Evolutionary conservation across 139 green algal genomes (phyloP).

Genomic region (Protoeuglena noctilucae): DNA sequence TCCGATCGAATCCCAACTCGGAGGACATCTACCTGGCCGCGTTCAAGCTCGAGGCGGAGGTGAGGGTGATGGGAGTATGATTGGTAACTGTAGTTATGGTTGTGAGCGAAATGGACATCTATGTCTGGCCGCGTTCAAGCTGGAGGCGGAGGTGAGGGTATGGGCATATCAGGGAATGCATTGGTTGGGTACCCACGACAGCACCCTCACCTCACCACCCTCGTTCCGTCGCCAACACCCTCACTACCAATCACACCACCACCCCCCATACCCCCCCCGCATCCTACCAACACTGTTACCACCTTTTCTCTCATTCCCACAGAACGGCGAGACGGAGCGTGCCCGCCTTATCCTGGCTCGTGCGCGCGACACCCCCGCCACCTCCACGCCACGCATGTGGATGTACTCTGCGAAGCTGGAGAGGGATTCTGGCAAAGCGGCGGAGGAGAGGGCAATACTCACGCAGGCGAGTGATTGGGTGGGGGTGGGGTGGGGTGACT

Average conservation of each 20-base stretch:
- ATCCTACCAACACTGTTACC: no score
- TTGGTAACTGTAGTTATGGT: background rate
- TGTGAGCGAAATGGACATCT: no score
- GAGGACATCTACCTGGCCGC: constrained; percentile 94
- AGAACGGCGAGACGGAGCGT: constrained; percentile 4
- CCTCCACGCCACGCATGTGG: constrained; percentile 72
- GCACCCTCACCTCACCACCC: no score
- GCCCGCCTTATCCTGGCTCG: constrained; percentile 32
- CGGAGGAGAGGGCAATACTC: constrained; percentile 11
- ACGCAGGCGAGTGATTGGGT: background rate
- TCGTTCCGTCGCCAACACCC: no score
- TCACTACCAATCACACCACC: no score
- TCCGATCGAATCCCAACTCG: constrained; percentile 68
- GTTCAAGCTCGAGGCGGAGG: constrained; percentile 98
- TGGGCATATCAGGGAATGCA: background rate
- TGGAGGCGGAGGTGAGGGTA: constrained; percentile 97
- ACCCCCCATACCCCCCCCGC: no score
- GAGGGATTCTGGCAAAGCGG: constrained; percentile 55
- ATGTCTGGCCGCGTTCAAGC: constrained; percentile 94
- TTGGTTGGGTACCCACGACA: no score
- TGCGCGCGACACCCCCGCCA: constrained; percentile 46
- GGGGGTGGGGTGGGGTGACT: constrained; percentile 22
- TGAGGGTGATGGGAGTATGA: background rate
- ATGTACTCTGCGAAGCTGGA: constrained; percentile 94
- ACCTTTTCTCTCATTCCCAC: background rate